Percentiles rank a stretch among this genome's conserved stretches.
These are phyloP conservation scores for Fragilaria radians DNA, from an alignment of 108 stramenopile species.

Conservation along the genomic window DNA sequence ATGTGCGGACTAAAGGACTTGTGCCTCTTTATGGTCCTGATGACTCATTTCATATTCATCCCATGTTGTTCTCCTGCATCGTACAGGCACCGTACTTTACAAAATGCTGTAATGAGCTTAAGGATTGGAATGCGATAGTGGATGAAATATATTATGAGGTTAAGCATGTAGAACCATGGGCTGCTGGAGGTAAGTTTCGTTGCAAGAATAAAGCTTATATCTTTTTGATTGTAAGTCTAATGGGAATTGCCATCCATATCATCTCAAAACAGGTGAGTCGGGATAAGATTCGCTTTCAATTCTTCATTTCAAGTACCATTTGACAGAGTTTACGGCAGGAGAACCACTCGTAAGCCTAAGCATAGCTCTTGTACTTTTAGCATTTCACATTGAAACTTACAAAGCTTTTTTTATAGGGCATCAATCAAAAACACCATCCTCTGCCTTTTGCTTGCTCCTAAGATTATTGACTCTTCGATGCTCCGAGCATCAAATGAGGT, in stretches of 20 bases:
- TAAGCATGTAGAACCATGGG: constrained; percentile 89
- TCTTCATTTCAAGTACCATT: not conserved
- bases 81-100: constrained; percentile 79
- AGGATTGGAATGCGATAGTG: constrained; percentile 78
- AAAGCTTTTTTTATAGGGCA: not conserved
- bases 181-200: constrained; percentile 8
- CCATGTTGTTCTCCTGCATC: constrained; percentile 80
- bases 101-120: constrained; percentile 71
- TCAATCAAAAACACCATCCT: constrained; percentile 63
- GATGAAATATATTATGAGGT: constrained; percentile 93
- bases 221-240: not conserved
- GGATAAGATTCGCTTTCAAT: too few species aligned
- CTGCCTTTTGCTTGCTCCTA: constrained; percentile 91
- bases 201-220: not conserved
- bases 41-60: constrained; percentile 89
- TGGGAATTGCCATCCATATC: not conserved
- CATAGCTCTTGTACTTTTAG: too few species aligned
- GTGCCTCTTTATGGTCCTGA: constrained; percentile 69
- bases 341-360: too few species aligned
- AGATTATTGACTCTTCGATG: constrained; percentile 87
- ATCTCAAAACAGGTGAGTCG: not conserved
- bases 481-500: constrained; percentile 87
- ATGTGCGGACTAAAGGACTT: constrained; percentile 39
- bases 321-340: not conserved
- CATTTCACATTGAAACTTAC: too few species aligned